phyloP scores from a whole-genome alignment of 140 eudicot genomes.

The Ambrosia hybrid region DNA sequence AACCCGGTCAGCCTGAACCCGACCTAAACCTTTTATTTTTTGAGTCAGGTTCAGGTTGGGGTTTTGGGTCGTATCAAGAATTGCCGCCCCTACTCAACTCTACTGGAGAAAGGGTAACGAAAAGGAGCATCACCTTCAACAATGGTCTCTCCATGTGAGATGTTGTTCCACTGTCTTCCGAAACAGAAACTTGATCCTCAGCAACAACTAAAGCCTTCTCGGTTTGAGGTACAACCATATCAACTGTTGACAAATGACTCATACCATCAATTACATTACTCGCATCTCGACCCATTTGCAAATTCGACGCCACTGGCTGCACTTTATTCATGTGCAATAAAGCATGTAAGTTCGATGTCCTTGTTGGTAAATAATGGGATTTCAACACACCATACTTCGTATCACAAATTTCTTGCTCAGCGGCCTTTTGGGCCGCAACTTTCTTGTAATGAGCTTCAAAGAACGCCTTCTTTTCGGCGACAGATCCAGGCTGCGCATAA shows the following conservation, averaged over 20 bases:
- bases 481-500: not conserved
- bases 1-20: no score
- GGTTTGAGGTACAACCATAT: no score
- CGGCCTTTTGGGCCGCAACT: not conserved
- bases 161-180: conserved; percentile 45
- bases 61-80: no score
- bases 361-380: conserved; percentile 17
- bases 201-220: not conserved
- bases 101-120: not conserved
- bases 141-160: conserved; percentile 45
- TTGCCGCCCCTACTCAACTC: no score
- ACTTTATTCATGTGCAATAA: conserved; percentile 4
- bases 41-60: no score
- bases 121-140: conserved; percentile 48
- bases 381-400: conserved; percentile 13
- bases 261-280: not conserved
- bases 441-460: conserved; percentile 4
- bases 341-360: conserved; percentile 13
- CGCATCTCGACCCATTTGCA: conserved; percentile 24
- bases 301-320: conserved; percentile 11
- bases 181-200: conserved; percentile 31
- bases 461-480: not conserved
- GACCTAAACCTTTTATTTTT: no score
- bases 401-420: not conserved
- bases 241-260: no score